phyloP scores from a whole-genome alignment of 2,329 filamentous ascomycete genomes.

The Hirsutella rhossiliensis region DNA sequence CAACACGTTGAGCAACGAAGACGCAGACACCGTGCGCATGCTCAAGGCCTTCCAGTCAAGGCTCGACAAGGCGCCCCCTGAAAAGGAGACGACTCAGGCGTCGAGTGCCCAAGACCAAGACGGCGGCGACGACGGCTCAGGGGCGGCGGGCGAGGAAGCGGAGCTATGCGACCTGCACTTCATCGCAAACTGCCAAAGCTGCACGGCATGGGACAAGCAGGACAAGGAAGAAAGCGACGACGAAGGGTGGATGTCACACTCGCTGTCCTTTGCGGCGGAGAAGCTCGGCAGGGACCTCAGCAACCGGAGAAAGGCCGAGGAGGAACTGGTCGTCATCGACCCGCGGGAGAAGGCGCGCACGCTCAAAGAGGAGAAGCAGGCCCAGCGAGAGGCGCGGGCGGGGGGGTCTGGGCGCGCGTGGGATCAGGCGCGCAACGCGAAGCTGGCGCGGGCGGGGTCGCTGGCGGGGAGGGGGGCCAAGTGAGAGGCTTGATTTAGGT shows the following conservation, averaged over 20 bases:
- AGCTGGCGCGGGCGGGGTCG: conserved; percentile 40
- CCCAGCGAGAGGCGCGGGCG: conserved; percentile 40
- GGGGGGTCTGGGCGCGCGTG: conserved; percentile 44
- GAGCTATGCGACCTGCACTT: conserved; percentile 88
- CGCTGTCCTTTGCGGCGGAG: conserved; percentile 78
- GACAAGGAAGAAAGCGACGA: conserved; percentile 48
- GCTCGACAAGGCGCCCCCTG: conserved; percentile 44
- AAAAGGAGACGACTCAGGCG: conserved; percentile 26
- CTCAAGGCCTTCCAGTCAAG: conserved; percentile 72
- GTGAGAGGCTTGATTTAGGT: conserved; percentile 15
- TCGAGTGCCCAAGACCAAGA: conserved; percentile 21
- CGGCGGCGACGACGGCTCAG: conserved; percentile 11
- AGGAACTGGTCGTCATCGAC: conserved; percentile 88
- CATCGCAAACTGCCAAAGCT: conserved; percentile 89
- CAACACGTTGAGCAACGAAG: conserved; percentile 39
- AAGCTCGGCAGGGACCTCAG: conserved; percentile 82
- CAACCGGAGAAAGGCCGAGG: conserved; percentile 83
- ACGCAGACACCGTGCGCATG: conserved; percentile 54
- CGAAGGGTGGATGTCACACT: conserved; percentile 75
- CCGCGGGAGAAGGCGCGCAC: conserved; percentile 71
- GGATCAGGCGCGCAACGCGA: conserved; percentile 42
- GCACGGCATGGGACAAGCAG: conserved; percentile 67
- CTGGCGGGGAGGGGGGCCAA: conserved; percentile 44
- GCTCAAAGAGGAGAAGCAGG: conserved; percentile 52
- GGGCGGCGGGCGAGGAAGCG: conserved; percentile 43